Evolutionary conservation across 202 grass and related monocot species (phyloP).

Genomic region (Elaeis oleifera): DNA sequence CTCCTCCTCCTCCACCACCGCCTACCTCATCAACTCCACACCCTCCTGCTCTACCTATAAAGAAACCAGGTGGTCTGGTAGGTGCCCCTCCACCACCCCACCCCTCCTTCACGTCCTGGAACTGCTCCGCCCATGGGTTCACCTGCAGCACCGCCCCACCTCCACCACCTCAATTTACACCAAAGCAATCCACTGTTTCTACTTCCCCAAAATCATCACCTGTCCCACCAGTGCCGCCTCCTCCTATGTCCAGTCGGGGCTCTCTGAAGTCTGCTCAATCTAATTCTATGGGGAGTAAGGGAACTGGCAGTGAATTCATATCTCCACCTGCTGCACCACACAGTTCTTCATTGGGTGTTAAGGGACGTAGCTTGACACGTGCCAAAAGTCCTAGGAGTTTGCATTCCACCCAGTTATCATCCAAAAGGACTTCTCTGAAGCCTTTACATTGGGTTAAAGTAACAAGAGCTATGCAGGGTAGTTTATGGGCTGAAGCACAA

Average conservation of each 20-base stretch:
- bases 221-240: conserved; percentile 39
- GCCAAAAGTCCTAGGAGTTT: conserved; percentile 58
- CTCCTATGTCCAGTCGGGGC: conserved; percentile 29
- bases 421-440: conserved; percentile 67
- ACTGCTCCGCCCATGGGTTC: background rate
- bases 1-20: conserved; percentile 6
- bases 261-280: conserved; percentile 14
- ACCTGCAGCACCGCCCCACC: conserved; percentile 2
- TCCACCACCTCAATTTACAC: conserved; percentile 28
- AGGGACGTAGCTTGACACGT: conserved; percentile 27
- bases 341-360: conserved; percentile 27
- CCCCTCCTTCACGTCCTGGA: background rate
- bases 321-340: conserved; percentile 41
- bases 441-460: conserved; percentile 97
- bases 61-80: too few species aligned
- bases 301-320: conserved; percentile 24
- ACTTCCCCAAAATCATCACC: conserved; percentile 24
- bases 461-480: conserved; percentile 72
- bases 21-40: background rate
- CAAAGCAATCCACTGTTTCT: conserved; percentile 20
- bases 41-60: background rate
- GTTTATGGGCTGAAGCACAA: conserved; percentile 87
- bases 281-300: conserved; percentile 37
- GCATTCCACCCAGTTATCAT: conserved; percentile 31
- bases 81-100: conserved; percentile 1